phyloP scores from a whole-genome alignment of 352 stramenopile genomes.

The Pythium oligandrum region DNA sequence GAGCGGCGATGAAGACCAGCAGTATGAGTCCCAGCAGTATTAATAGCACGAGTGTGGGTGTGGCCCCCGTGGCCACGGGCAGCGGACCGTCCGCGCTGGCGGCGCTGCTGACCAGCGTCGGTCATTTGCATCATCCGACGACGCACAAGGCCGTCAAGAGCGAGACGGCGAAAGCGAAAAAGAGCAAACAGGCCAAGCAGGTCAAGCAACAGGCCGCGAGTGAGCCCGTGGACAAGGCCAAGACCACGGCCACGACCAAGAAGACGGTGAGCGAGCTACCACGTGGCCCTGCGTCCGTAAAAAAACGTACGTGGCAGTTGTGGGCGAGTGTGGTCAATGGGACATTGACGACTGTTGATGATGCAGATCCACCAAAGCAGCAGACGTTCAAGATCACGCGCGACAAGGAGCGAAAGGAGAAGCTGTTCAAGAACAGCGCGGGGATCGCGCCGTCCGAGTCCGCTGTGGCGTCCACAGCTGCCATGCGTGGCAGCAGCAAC shows the following conservation, averaged over 20 bases:
- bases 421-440: constrained; percentile 14
- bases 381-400: constrained; percentile 23
- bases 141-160: background rate
- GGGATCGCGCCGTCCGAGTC: constrained; percentile 1
- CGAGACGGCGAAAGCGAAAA: constrained; percentile 1
- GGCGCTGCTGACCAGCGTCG: too few species aligned
- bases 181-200: constrained; percentile 7
- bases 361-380: constrained; percentile 14
- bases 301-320: constrained; percentile 13
- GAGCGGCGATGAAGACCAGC: constrained; percentile 10
- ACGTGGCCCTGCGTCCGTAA: background rate
- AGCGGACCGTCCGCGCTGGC: too few species aligned
- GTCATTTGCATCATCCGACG: too few species aligned
- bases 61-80: too few species aligned
- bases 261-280: background rate
- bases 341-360: too few species aligned
- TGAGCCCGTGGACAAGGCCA: constrained; percentile 4
- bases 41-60: constrained; percentile 3
- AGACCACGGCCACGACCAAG: constrained; percentile 1
- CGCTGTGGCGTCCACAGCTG: background rate
- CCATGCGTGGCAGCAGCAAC: background rate
- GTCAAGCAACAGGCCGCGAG: constrained; percentile 3
- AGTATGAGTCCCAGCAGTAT: background rate
- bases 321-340: too few species aligned
- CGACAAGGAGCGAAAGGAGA: constrained; percentile 33